These are phyloP conservation scores for Apiospora saccharicola DNA, from an alignment of 2,329 filamentous ascomycete species.

Conservation along the genomic window DNA sequence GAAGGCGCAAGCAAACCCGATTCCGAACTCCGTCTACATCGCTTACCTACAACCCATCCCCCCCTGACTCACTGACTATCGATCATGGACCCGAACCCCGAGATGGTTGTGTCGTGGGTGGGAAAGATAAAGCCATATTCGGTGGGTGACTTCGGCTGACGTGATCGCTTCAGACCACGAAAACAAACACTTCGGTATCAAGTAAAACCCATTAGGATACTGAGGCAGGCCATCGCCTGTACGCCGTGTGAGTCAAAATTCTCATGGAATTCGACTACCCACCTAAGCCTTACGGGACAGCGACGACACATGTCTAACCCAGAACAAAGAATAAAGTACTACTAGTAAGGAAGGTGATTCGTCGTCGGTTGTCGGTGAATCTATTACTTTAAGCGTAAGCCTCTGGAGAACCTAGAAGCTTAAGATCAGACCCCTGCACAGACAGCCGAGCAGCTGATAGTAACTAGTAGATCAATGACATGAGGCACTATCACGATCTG, in stretches of 20 bases:
- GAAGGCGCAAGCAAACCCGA: conserved; percentile 4
- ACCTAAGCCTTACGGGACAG: background rate
- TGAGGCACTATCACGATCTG: background rate
- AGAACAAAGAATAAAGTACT: background rate
- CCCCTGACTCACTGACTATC: background rate
- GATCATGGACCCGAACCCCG: background rate
- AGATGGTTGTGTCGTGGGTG: background rate
- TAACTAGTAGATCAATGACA: background rate
- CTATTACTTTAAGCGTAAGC: conserved; percentile 12
- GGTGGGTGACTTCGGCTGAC: background rate
- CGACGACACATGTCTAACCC: background rate
- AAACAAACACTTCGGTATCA: background rate
- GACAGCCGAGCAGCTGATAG: background rate
- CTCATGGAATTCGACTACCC: background rate
- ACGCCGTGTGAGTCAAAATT: conserved; percentile 3
- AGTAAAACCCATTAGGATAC: background rate
- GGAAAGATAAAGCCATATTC: background rate
- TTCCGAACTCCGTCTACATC: background rate
- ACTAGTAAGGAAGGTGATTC: background rate
- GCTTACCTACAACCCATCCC: background rate
- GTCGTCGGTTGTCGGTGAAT: conserved; percentile 1
- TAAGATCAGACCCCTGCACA: conserved; percentile 4
- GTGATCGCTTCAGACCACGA: background rate
- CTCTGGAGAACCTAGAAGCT: conserved; percentile 11
- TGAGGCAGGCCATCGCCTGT: background rate